Evolutionary conservation across 768 basidiomycete genomes (phyloP).

Genomic region (Cytidiella melzeri): DNA sequence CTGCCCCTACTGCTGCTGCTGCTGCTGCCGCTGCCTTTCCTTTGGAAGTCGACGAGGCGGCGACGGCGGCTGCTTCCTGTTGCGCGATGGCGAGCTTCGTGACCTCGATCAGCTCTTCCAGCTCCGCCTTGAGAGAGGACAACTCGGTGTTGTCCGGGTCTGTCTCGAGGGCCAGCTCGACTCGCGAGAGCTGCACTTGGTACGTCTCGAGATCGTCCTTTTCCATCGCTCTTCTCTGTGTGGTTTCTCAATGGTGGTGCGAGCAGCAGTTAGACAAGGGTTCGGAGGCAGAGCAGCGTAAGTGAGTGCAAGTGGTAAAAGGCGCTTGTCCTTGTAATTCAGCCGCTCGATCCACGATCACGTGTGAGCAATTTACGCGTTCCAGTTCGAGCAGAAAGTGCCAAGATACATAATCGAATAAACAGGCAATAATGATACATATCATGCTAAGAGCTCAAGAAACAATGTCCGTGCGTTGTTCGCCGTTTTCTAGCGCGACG

Average conservation of each 20-base stretch:
- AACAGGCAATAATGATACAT: too few relatives aligned
- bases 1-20: slow-evolving; percentile 36
- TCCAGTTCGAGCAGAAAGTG: too few relatives aligned
- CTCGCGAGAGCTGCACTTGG: slow-evolving; percentile 85
- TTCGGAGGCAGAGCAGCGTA: too few relatives aligned
- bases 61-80: slow-evolving; percentile 55
- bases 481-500: not conserved
- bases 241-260: too few relatives aligned
- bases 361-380: too few relatives aligned
- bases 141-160: slow-evolving; percentile 77
- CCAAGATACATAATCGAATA: too few relatives aligned
- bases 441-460: too few relatives aligned
- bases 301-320: too few relatives aligned
- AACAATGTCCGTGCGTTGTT: not conserved
- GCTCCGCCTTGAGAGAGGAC: slow-evolving; percentile 64
- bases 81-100: slow-evolving; percentile 68
- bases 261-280: too few relatives aligned
- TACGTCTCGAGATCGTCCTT: slow-evolving; percentile 83
- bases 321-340: too few relatives aligned
- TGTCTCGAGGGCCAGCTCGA: slow-evolving; percentile 68
- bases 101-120: slow-evolving; percentile 78
- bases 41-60: slow-evolving; percentile 47
- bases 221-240: slow-evolving; percentile 42
- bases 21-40: slow-evolving; percentile 44
- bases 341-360: too few relatives aligned